phyloP scores from a whole-genome alignment of 352 stramenopile genomes.

The Globisporangium irregulare region DNA sequence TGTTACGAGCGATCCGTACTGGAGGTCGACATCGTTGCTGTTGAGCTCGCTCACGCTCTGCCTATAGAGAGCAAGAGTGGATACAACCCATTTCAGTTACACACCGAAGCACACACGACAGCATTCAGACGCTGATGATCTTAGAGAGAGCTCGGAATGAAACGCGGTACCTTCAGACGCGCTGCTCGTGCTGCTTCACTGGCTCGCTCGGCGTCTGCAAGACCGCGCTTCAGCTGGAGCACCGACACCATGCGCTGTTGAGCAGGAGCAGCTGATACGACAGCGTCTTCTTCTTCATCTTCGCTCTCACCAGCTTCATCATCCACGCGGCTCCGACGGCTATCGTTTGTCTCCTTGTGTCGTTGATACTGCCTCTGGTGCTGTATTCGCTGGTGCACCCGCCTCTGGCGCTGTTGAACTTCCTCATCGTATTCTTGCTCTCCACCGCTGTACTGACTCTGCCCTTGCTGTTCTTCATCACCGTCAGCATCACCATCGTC shows the following conservation, averaged over 20 bases:
- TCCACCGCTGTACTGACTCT: neutral
- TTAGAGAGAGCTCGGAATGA: neutral
- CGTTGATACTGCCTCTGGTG: neutral
- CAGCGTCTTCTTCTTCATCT: slow-evolving; percentile 9
- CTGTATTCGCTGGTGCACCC: slow-evolving; percentile 15
- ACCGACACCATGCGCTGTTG: slow-evolving; percentile 28
- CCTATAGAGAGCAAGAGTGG: neutral
- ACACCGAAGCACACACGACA: neutral
- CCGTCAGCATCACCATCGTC: neutral
- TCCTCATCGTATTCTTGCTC: neutral
- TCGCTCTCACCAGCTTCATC: slow-evolving; percentile 2
- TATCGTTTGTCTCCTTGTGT: neutral
- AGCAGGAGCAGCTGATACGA: slow-evolving; percentile 2
- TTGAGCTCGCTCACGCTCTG: neutral
- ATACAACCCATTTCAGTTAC: neutral
- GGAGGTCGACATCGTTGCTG: neutral
- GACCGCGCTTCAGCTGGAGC: slow-evolving; percentile 36
- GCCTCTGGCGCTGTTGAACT: slow-evolving; percentile 1
- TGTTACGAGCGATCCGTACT: neutral
- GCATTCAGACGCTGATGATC: neutral
- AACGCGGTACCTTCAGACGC: slow-evolving; percentile 26
- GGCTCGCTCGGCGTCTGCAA: slow-evolving; percentile 40
- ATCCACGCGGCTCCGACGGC: neutral
- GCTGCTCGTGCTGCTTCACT: slow-evolving; percentile 34
- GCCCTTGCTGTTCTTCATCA: neutral